Conservation (phyloP, 208 protist species). For the Leishmania braziliensis region DNA sequence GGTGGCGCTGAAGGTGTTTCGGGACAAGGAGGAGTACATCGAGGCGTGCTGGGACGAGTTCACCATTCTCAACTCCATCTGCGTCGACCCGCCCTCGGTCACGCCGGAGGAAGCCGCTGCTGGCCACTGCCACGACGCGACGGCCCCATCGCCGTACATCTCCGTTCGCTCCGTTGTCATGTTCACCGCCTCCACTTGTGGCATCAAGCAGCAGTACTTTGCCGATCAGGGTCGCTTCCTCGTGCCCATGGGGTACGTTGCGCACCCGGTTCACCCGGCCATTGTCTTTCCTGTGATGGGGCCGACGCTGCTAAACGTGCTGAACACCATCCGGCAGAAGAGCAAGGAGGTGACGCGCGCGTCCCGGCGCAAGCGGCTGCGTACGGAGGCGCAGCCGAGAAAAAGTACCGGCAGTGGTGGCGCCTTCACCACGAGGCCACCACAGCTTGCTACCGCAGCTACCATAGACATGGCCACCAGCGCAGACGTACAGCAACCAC, state of each 20-base stretch:
- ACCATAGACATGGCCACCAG: not conserved
- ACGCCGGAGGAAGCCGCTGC: constrained; percentile 11
- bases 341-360: constrained; percentile 36
- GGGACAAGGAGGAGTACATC: constrained; percentile 64
- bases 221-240: constrained; percentile 61
- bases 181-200: constrained; percentile 38
- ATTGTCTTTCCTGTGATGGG: constrained; percentile 79
- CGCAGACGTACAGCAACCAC: not conserved
- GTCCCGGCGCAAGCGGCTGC: constrained; percentile 28
- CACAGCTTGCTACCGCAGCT: not conserved
- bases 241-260: constrained; percentile 59
- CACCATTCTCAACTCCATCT: constrained; percentile 44
- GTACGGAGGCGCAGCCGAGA: constrained; percentile 9
- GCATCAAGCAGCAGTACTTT: constrained; percentile 45
- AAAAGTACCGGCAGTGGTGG: not conserved
- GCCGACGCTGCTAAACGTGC: constrained; percentile 60
- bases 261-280: constrained; percentile 71
- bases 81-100: constrained; percentile 21
- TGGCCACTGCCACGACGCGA: constrained; percentile 14
- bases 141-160: constrained; percentile 25
- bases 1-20: constrained; percentile 82
- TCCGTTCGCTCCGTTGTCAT: constrained; percentile 38
- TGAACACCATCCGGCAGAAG: constrained; percentile 48
- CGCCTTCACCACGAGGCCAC: not conserved
- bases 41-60: constrained; percentile 81